These are phyloP conservation scores for Mikania micrantha DNA, from an alignment of 129 eudicot genomes.

Conservation along the genomic window DNA sequence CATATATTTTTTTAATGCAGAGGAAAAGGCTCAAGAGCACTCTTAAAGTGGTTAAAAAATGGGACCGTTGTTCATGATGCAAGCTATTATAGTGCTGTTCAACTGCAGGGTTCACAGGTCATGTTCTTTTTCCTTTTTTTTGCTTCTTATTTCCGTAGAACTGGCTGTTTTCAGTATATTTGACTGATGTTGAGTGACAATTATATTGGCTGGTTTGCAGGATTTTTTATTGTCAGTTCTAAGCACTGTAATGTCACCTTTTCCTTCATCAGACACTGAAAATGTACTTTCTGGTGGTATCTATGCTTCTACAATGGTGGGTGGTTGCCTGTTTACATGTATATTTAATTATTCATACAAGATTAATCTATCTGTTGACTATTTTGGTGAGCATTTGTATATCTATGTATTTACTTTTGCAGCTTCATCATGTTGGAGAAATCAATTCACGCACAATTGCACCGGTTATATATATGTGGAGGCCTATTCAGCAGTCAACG, in stretches of 20 bases:
- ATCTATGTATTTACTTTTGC: slow-evolving; percentile 20
- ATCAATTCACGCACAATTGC: slow-evolving; percentile 41
- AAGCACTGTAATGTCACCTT: slow-evolving; percentile 49
- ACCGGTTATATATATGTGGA: slow-evolving; percentile 87
- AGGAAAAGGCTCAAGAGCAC: slow-evolving; percentile 90
- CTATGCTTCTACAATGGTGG: slow-evolving; percentile 63
- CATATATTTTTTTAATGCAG: slow-evolving; percentile 38
- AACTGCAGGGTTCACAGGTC: slow-evolving; percentile 88
- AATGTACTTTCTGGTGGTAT: slow-evolving; percentile 50
- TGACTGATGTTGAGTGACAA: no score
- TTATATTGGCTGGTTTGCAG: slow-evolving; percentile 39
- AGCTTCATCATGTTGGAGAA: slow-evolving; percentile 64
- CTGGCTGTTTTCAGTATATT: not conserved
- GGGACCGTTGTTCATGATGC: slow-evolving; percentile 89
- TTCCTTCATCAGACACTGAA: slow-evolving; percentile 33
- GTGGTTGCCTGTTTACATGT: slow-evolving; percentile 14
- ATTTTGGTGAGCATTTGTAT: not conserved
- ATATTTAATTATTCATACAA: not conserved
- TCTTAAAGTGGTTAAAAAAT: slow-evolving; percentile 60
- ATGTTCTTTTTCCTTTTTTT: slow-evolving; percentile 19
- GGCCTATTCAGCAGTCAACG: slow-evolving; percentile 33
- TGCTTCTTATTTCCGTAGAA: not conserved
- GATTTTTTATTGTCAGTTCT: slow-evolving; percentile 46
- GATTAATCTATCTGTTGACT: not conserved
- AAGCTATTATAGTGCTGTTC: slow-evolving; percentile 65